Evolutionary conservation across 768 basidiomycete genomes (phyloP).

Genomic region (Tylopilus sp.): DNA sequence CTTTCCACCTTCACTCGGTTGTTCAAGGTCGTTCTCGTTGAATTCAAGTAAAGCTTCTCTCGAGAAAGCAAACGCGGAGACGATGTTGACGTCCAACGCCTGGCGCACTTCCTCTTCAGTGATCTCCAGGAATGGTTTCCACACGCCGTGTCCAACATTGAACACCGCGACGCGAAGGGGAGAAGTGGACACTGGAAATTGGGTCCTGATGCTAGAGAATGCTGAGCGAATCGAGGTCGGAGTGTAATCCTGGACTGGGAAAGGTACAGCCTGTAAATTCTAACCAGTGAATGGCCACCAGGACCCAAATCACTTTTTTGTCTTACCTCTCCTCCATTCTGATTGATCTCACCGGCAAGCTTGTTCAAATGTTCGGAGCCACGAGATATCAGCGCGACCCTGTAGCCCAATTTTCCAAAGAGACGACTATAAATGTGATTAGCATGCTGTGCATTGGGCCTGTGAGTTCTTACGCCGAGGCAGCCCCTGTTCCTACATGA

Average conservation of each 20-base stretch:
- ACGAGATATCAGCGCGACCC: constrained; percentile 62
- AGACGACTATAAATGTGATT: constrained; percentile 40
- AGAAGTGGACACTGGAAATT: constrained; percentile 45
- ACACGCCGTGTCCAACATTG: constrained; percentile 55
- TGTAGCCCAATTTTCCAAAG: constrained; percentile 62
- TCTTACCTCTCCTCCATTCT: constrained; percentile 54
- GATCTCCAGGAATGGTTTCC: constrained; percentile 66
- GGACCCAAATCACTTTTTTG: constrained; percentile 4
- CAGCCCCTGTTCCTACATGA: constrained; percentile 51
- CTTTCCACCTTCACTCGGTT: no score
- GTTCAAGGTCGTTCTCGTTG: no score
- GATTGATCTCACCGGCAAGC: constrained; percentile 53
- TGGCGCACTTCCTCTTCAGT: constrained; percentile 54
- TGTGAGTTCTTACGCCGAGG: constrained; percentile 46
- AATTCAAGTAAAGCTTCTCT: constrained; percentile 43
- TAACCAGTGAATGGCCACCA: not conserved
- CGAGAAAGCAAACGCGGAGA: constrained; percentile 62
- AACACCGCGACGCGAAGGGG: constrained; percentile 60
- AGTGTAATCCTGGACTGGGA: constrained; percentile 51
- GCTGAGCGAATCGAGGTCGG: constrained; percentile 48
- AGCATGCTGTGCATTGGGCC: not conserved
- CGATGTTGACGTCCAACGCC: constrained; percentile 48
- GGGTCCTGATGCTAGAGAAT: constrained; percentile 44
- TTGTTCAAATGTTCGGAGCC: constrained; percentile 48
- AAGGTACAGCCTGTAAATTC: constrained; percentile 48